phyloP scores from a whole-genome alignment of 2,329 filamentous ascomycete genomes.

The Neocucurbitaria cava region DNA sequence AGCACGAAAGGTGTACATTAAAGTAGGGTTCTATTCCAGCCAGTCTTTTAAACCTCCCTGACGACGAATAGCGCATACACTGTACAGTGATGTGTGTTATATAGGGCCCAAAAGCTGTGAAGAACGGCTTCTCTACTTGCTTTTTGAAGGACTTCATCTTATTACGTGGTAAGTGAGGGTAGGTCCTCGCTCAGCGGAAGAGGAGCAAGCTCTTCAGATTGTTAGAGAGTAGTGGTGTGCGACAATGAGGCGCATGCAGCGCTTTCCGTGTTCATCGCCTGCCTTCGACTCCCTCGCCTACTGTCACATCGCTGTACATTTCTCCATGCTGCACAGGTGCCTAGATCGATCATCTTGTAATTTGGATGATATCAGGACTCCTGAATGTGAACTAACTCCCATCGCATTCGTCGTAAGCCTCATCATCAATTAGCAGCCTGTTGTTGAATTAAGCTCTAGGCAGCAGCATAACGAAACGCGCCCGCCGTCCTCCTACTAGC shows the following conservation, averaged over 20 bases:
- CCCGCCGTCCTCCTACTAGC: conserved; percentile 10
- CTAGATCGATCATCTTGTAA: background rate
- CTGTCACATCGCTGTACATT: background rate
- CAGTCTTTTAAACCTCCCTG: background rate
- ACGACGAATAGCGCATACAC: background rate
- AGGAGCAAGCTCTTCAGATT: background rate
- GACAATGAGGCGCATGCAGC: background rate
- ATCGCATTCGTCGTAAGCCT: conserved; percentile 3
- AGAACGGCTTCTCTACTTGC: background rate
- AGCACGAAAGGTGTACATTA: background rate
- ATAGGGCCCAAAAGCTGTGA: too few species aligned
- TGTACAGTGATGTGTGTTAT: too few species aligned
- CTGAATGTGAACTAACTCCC: background rate
- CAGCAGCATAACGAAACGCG: conserved; percentile 14
- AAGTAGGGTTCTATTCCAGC: background rate
- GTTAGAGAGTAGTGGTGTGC: background rate
- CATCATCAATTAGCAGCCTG: conserved; percentile 6
- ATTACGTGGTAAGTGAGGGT: background rate
- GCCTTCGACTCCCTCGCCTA: background rate
- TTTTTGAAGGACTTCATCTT: background rate
- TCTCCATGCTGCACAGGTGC: background rate
- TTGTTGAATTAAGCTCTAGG: conserved; percentile 26
- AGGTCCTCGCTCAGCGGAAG: background rate
- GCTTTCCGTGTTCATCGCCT: background rate
- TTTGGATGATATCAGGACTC: background rate